Evolutionary conservation across 2,329 filamentous ascomycete genomes (phyloP), one percentile per base, ranked within the genome.

Genomic region (Colletotrichum magnum): DNA sequence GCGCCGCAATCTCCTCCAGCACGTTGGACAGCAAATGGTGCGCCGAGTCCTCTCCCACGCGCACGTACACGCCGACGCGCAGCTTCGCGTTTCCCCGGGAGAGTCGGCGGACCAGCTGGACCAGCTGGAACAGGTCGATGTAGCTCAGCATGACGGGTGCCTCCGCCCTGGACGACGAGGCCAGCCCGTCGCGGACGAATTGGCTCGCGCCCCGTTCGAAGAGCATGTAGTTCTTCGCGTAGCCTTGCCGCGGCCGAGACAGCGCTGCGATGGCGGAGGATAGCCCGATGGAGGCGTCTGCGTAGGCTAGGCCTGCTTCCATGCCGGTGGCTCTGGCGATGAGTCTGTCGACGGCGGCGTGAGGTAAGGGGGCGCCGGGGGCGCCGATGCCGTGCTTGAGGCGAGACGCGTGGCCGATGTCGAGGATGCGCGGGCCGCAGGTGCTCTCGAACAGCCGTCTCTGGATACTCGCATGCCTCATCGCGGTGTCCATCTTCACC

Each of bases 221-320:
- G 0, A 66, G 50, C 1, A 66, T 32, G 10, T 61, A 61, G n/a
- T 66, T 50, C 7, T 48, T 60, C 0, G 13, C 41, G 13, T 66
- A 18, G 0, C 57, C 63, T n/a, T 41, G 12, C 0, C 39, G 4
- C 2, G 63, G 57, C 6, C 63, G 39, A 0, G 57, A 61, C 4
- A 72, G 45, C 5, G 71, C 69, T 1, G 69, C 65, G 6, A 71
- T 50, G 5, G 71, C 68, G 1, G 71, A 70, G 10, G 65, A 66
- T 0, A 71, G 59, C 7, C 61, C 59, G 2, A 72, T 58, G 24
- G 51, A 41, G 3, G 66, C 60, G 63, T 71, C 69, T 6, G 66
- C 58, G 21, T 67, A 68, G 0, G 57, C 68, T 26, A 72, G 52
- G 28, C 58, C 65, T 6, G 56, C 63, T 7, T 70, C 28, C 26